Conservation (phyloP, 768 basidiomycete species). For the Trametes cingulata region DNA sequence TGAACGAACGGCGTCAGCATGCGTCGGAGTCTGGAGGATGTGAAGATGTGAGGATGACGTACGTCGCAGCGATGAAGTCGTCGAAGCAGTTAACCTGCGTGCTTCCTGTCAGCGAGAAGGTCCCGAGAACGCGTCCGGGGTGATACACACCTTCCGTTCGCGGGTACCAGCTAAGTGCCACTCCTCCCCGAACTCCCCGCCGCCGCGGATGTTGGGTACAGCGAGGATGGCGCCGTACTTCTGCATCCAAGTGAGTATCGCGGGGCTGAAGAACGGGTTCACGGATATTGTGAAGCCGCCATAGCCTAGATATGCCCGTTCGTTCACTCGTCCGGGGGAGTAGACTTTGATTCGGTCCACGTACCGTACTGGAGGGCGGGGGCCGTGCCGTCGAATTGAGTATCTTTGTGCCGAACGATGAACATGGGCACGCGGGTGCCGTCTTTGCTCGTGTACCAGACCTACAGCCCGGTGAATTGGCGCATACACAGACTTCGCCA, state of each 20-base stretch:
- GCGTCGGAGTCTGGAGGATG: background rate
- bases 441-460: slow-evolving; percentile 80
- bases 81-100: slow-evolving; percentile 70
- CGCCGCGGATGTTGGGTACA: slow-evolving; percentile 50
- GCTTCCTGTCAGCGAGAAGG: slow-evolving; percentile 1
- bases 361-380: slow-evolving; percentile 77
- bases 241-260: slow-evolving; percentile 72
- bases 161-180: slow-evolving; percentile 76
- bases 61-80: slow-evolving; percentile 84
- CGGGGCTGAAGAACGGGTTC: slow-evolving; percentile 69
- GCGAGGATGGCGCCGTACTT: slow-evolving; percentile 69
- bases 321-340: background rate
- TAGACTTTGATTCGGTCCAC: slow-evolving; percentile 1
- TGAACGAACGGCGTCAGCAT: slow-evolving; percentile 28
- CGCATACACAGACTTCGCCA: background rate
- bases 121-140: slow-evolving; percentile 3
- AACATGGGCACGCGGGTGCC: slow-evolving; percentile 86
- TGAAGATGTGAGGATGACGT: slow-evolving; percentile 29
- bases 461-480: slow-evolving; percentile 36
- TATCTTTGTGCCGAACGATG: slow-evolving; percentile 72
- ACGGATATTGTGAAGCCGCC: slow-evolving; percentile 80
- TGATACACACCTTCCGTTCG: slow-evolving; percentile 60
- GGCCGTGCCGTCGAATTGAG: slow-evolving; percentile 70
- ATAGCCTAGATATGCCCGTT: slow-evolving; percentile 49
- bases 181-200: slow-evolving; percentile 80